Base-by-base conservation (phyloP, 352 stramenopile genomes). In the Pythium monospermum region DNA sequence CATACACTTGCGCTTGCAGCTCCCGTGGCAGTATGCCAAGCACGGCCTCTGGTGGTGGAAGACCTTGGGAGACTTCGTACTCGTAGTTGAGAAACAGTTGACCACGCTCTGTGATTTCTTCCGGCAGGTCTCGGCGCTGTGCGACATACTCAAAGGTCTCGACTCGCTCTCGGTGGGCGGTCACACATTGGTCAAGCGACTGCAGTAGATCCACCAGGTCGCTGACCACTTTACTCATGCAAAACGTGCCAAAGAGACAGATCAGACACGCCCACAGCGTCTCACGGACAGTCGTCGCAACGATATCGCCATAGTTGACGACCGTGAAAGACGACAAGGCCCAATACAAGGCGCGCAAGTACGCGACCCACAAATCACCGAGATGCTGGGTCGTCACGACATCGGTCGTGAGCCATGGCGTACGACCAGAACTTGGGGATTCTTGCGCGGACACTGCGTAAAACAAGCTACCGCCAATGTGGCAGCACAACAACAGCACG, bases 281-380 rank as follows among this genome's bases (percentile, higher is more conserved):
- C 32, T 73, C 65, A 0, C 49, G 46, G 1, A 64, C 30, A 19
- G 55, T 68, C 6, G 55, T 61, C 8, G 63, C 61, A 15, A 68
- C 57, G 13, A 73, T 68, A 38, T 73, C 65, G 11, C 63, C 63
- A 28, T 70, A 73, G 56, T 73, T 68, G 13, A 73, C 56, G 15
- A 68, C 63, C 2, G 60, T 73, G 10, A 73, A 53, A 4, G 59
- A 59, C 12, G 55, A 68, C 10, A 73, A 59, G 15, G 60, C 60
- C 65, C 65, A 73, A 49, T 70, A 70, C 28, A 73, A 70, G 10
- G 65, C 53, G 6, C 65, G 60, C 16, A 73, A 27, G 21, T 73
- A 73, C 12, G 51, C 49, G 21, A 66, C 51, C 1, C 23, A 25
- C 2, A 39, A 45, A 31, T 64, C 22, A 12, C 48, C 49, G 28